Evolutionary conservation across 257 asterid species (phyloP), one percentile per base, ranked within the genome.

Genomic region (Apocynum venetum): DNA sequence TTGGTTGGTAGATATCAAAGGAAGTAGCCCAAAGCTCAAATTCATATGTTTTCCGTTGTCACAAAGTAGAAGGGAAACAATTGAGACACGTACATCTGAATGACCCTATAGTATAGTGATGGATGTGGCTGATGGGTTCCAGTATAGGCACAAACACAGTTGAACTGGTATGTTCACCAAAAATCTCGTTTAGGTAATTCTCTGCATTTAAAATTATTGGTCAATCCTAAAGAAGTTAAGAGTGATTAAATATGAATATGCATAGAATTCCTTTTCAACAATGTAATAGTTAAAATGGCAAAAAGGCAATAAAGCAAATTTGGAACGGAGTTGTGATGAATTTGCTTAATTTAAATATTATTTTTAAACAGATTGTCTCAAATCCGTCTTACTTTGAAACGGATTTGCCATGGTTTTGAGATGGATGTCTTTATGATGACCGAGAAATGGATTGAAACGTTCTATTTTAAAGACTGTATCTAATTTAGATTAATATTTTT

Each of bases 71-170:
- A 93, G 61, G 20, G 99, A 88, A 82, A 88, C 80, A 72, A 93
- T 53, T 0, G 97, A 93, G 86, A 93, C 89, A 8, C 96, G 87
- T 5, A 98, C 99, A 78, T 91, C 89, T 3, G 98, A 96, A 55
- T 85, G 96, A 67, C 99, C 97, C 44, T 25, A 25, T 25, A 25
- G 31, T 25, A 91, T 89, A n/a, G 92, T 86, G 80, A 90, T 73
- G 79, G 97, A 96, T 76, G 93, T 82, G 19, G 92, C 89, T 10
- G 91, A 83, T 8, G 88, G 83, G 66, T 88, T 87, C 99, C 99
- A 96, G 76, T 96, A 97, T 25, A 96, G 77, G 81, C 93, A 93
- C 87, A 93, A 83, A 85, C 97, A 93, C 99, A 96, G 97, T 87
- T 13, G 97, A 89, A 88, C 97, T 93, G 66, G 93, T 78, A 35